These are phyloP conservation scores for Scedosporium boydii DNA, from an alignment of 2,329 filamentous ascomycete genomes.

Conservation along the genomic window DNA sequence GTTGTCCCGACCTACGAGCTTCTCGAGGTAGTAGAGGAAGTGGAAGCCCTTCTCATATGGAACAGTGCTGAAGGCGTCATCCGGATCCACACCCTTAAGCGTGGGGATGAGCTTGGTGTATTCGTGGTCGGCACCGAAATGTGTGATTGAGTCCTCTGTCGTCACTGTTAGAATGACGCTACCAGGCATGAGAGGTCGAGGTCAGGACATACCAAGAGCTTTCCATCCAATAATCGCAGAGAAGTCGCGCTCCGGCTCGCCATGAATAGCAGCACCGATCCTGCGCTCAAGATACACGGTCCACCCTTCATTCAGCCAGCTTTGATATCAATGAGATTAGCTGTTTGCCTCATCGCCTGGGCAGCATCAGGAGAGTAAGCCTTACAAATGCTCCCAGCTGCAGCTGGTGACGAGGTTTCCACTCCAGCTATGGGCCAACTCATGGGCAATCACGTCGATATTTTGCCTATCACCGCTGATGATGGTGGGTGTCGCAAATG, in stretches of 20 bases:
- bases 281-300: constrained; percentile 89
- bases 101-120: constrained; percentile 88
- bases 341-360: too few relatives aligned
- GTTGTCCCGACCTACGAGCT: constrained; percentile 70
- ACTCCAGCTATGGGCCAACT: constrained; percentile 69
- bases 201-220: constrained; percentile 45
- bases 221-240: constrained; percentile 96
- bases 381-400: constrained; percentile 72
- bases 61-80: constrained; percentile 86
- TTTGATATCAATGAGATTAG: constrained; percentile 15
- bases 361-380: constrained; percentile 8
- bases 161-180: constrained; percentile 3
- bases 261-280: constrained; percentile 68
- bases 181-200: constrained; percentile 6
- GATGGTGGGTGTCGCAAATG: constrained; percentile 89
- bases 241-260: constrained; percentile 81
- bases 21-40: constrained; percentile 86
- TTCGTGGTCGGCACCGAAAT: constrained; percentile 74
- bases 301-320: constrained; percentile 74
- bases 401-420: constrained; percentile 75
- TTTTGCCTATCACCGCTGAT: constrained; percentile 88
- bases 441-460: constrained; percentile 92
- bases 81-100: constrained; percentile 84
- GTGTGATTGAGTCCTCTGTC: constrained; percentile 63
- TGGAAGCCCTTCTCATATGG: constrained; percentile 97